A percentile compares a stretch with the other conserved stretches of the same genome.
Evolutionary conservation across 2,329 filamentous ascomycete genomes (phyloP).

Genomic region (Blastomyces emzantsi): DNA sequence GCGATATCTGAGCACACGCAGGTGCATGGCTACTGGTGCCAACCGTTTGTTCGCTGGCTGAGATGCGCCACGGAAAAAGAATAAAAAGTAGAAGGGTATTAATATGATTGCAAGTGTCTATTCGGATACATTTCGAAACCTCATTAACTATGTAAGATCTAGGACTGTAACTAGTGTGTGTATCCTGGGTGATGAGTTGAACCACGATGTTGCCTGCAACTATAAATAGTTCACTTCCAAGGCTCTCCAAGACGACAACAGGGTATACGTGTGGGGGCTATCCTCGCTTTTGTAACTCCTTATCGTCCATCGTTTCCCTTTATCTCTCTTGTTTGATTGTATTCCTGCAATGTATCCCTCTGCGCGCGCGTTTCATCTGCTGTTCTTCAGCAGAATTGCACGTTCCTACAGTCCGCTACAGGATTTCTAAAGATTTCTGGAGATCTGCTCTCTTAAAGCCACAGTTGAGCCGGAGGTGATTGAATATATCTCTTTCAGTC

Average conservation of each 20-base stretch:
- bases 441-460: background rate
- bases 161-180: too few species aligned
- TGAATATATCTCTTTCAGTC: background rate
- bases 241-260: background rate
- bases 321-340: background rate
- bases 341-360: background rate
- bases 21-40: background rate
- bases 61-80: background rate
- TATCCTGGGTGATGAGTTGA: background rate
- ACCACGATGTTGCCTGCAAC: too few species aligned
- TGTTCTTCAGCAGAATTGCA: background rate
- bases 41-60: background rate
- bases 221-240: too few species aligned
- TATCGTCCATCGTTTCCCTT: background rate
- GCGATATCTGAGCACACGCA: background rate
- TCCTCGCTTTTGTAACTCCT: background rate
- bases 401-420: background rate
- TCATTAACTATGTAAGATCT: background rate
- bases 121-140: background rate
- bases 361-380: background rate
- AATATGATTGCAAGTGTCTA: background rate
- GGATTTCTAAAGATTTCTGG: background rate
- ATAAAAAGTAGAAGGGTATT: background rate
- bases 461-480: background rate
- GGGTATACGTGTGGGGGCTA: background rate